Evolutionary conservation across 495 filamentous ascomycete species (phyloP), one percentile per base, ranked within the genome.

Genomic region (Cairneyella variabilis): DNA sequence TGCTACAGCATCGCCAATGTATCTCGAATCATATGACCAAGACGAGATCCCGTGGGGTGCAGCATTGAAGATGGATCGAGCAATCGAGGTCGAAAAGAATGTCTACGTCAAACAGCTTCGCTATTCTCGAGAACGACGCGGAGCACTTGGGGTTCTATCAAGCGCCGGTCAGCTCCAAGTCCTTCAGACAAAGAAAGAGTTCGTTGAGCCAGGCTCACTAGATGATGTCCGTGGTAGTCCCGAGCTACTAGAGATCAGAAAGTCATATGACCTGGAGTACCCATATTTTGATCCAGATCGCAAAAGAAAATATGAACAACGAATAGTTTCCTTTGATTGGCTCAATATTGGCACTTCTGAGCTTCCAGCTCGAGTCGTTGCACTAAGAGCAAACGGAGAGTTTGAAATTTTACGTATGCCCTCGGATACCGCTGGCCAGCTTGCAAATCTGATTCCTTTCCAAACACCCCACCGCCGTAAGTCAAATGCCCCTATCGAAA

Each of bases 271-370:
- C 56, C 63, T 83, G 49, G 72, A 78, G 34, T 76, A 75, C 53
- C 67, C 67, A 3, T 82, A 71, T 51, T 70, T 70, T 27, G 58
- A 66, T 45, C 51, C 61, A 17, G 70, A 76, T 36, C 62, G 61
- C 7, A 55, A 64, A 28, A 69, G 66, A 50, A 76, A 62, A 71
- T 83, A 68, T 39, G 72, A 78, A 9, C 76, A 85, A 37, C 78
- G 84, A 14, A 80, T 96, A 26, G 85, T 93, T 0, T 87, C 86
- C 1, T 96, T 95, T 65, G 91, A 97, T 62, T 95, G 90, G 74
- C 74, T 95, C 48, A 88, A 70, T 61, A 63, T 79, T 74, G 69
- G 83, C 17, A 78, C 70, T 40, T 76, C 76, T 1, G 70, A 78
- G 8, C 69, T 83, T 37, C 83, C 83, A 43, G 82, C 86, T 18